A percentile compares a stretch with the other conserved stretches of the same genome.
These are phyloP conservation scores for Pseudogymnoascus sp. DNA, from an alignment of 2,329 filamentous ascomycete species.

Conservation along the genomic window DNA sequence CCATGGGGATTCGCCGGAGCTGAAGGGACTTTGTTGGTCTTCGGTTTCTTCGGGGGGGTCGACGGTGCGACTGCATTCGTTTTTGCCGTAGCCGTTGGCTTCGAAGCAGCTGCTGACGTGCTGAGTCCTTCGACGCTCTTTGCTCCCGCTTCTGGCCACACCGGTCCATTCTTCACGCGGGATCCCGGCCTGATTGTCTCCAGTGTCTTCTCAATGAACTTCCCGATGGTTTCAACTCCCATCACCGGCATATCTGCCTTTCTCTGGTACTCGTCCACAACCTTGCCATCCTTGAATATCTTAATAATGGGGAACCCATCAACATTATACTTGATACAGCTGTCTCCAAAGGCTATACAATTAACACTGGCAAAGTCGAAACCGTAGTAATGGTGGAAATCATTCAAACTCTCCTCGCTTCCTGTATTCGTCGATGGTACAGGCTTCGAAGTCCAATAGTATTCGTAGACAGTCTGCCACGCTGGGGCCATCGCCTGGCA, in stretches of 20 bases:
- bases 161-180: constrained; percentile 47
- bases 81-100: constrained; percentile 19
- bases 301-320: constrained; percentile 66
- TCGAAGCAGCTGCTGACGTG: constrained; percentile 15
- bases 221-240: constrained; percentile 32
- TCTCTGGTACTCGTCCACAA: constrained; percentile 55
- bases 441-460: constrained; percentile 79
- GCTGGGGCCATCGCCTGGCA: constrained; percentile 60
- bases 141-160: constrained; percentile 64
- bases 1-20: constrained; percentile 66
- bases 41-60: constrained; percentile 3
- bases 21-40: constrained; percentile 39
- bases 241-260: constrained; percentile 58
- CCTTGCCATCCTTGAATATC: constrained; percentile 71
- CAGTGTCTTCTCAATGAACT: constrained; percentile 66
- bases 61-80: constrained; percentile 15
- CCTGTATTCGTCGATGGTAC: constrained; percentile 29
- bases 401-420: constrained; percentile 38
- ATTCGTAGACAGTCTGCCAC: constrained; percentile 91
- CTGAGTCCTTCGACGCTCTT: constrained; percentile 27
- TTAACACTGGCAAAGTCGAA: constrained; percentile 83
- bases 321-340: constrained; percentile 63
- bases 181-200: constrained; percentile 75
- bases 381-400: constrained; percentile 62
- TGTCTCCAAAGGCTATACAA: constrained; percentile 73